phyloP scores from a whole-genome alignment of 148 eudicot genomes.

The Arbutus unedo region DNA sequence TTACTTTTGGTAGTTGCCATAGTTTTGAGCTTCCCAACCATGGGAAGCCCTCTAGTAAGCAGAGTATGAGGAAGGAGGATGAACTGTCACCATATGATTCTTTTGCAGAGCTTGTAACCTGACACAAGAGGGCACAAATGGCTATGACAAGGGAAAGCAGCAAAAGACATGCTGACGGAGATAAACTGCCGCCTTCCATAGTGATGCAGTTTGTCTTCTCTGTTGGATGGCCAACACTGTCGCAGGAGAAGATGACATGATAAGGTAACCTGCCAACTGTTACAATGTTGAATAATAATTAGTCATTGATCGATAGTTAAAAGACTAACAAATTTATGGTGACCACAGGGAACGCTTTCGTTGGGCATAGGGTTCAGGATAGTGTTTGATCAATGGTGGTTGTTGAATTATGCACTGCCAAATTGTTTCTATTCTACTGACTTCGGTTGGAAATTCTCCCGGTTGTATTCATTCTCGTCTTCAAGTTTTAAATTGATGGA shows the following conservation, averaged over 20 bases:
- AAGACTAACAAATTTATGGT: not conserved
- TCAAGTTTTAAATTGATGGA: too few species aligned
- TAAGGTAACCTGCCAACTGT: slow-evolving; percentile 39
- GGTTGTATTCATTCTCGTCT: too few species aligned
- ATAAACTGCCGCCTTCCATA: slow-evolving; percentile 27
- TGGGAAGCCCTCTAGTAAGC: not conserved
- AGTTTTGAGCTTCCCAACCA: too few species aligned
- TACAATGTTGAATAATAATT: not conserved
- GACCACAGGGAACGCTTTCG: not conserved
- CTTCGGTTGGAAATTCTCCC: too few species aligned
- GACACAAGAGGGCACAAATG: slow-evolving; percentile 29
- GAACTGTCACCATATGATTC: slow-evolving; percentile 36
- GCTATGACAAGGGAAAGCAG: slow-evolving; percentile 26
- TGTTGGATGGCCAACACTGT: slow-evolving; percentile 26
- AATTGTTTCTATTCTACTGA: too few species aligned
- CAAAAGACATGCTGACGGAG: slow-evolving; percentile 33
- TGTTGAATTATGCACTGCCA: too few species aligned
- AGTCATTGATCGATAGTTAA: not conserved
- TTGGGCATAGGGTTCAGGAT: not conserved
- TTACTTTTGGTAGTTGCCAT: too few species aligned
- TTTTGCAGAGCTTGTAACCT: slow-evolving; percentile 40
- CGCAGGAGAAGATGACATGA: slow-evolving; percentile 33
- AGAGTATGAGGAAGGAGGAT: not conserved
- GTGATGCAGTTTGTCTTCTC: slow-evolving; percentile 9
- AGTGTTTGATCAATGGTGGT: not conserved